Evolutionary conservation across 163 green algal genomes (phyloP).

Genomic region (Volvox carteri): DNA sequence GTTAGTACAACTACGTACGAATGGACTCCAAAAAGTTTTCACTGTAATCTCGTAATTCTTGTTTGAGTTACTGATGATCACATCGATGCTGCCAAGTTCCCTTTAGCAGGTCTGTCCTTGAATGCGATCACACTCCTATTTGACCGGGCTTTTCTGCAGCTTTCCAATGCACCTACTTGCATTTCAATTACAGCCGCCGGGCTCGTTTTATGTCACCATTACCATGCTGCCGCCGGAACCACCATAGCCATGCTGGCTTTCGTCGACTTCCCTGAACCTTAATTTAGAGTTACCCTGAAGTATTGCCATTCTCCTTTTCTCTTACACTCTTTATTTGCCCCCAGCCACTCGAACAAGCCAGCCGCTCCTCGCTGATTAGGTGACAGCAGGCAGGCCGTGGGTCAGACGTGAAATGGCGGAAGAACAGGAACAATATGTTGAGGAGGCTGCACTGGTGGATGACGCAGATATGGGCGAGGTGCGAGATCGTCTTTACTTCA

Average conservation of each 20-base stretch:
- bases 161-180: conserved; percentile 1
- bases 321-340: conserved; percentile 16
- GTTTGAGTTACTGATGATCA: neutral
- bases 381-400: conserved; percentile 30
- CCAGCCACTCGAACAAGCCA: conserved; percentile 38
- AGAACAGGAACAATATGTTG: conserved; percentile 38
- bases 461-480: conserved; percentile 36
- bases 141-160: neutral
- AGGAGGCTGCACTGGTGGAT: conserved; percentile 25
- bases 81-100: conserved; percentile 13
- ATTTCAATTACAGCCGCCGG: neutral
- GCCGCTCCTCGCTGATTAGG: conserved; percentile 24
- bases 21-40: too few species aligned
- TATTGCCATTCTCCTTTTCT: conserved; percentile 30
- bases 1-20: too few species aligned
- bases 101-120: conserved; percentile 23
- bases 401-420: conserved; percentile 33
- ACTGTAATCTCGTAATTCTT: too few species aligned
- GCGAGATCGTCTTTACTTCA: neutral
- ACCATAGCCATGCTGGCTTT: conserved; percentile 11
- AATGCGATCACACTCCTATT: neutral
- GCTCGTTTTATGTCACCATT: neutral
- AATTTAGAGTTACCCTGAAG: conserved; percentile 29
- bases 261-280: conserved; percentile 4
- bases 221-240: conserved; percentile 39